Conservation (phyloP, 192 early-diverging fungal species). For the Blastocladiella britannica region DNA sequence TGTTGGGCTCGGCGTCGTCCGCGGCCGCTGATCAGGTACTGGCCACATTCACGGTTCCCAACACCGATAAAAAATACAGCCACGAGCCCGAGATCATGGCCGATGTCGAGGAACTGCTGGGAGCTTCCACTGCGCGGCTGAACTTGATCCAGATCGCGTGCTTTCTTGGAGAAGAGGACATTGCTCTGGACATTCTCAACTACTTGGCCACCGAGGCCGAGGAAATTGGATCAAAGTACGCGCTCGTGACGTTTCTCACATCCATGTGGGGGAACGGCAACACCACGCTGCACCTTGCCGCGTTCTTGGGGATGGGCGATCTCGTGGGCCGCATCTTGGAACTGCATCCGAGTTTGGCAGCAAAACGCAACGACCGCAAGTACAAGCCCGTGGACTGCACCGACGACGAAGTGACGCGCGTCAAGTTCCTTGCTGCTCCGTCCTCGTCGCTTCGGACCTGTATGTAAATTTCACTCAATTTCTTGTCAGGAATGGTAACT, state of each 20-base stretch:
- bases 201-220: constrained; percentile 31
- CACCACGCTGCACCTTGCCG: constrained; percentile 38
- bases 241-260: constrained; percentile 45
- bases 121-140: constrained; percentile 27
- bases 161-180: constrained; percentile 39
- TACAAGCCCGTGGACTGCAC: constrained; percentile 48
- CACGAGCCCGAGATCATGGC: constrained; percentile 33
- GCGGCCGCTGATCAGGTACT: constrained; percentile 13
- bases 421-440: constrained; percentile 7
- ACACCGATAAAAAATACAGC: constrained; percentile 25
- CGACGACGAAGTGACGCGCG: constrained; percentile 31
- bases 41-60: constrained; percentile 17
- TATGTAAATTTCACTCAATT: not conserved
- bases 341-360: constrained; percentile 18
- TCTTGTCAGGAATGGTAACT: not conserved
- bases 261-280: constrained; percentile 46
- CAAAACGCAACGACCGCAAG: constrained; percentile 32
- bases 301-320: constrained; percentile 40
- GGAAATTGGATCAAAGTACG: constrained; percentile 35
- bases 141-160: constrained; percentile 45
- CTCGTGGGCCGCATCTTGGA: constrained; percentile 32
- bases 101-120: constrained; percentile 37
- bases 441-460: constrained; percentile 9
- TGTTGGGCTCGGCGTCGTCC: not conserved
- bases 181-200: constrained; percentile 34